Conservation (phyloP, 2,329 filamentous ascomycete species). For the Aurifilum marmelostoma region DNA sequence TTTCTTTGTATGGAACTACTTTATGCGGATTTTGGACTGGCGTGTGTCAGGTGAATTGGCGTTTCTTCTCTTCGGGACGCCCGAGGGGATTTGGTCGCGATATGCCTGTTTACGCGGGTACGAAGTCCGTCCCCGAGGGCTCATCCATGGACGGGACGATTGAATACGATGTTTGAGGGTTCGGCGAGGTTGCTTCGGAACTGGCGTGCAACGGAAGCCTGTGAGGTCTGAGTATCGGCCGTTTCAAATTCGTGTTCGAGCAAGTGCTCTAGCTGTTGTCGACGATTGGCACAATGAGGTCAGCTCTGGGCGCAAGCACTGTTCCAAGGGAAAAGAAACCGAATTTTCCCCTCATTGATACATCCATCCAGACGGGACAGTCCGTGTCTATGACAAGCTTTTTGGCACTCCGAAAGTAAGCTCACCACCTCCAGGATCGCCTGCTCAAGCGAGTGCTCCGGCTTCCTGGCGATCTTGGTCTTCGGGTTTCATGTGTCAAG, state of each 20-base stretch:
- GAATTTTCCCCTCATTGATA: background rate
- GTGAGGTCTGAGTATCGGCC: background rate
- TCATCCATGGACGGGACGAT: background rate
- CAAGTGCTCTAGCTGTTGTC: background rate
- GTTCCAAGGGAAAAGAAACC: background rate
- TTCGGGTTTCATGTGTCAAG: background rate
- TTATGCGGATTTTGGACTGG: background rate
- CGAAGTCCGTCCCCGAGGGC: background rate
- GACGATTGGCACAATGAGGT: background rate
- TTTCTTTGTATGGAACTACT: background rate
- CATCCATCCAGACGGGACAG: background rate
- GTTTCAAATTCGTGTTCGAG: background rate
- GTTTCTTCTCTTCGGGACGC: background rate
- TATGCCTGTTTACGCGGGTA: background rate
- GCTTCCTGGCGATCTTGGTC: background rate
- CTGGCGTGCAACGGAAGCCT: background rate
- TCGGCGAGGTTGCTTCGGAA: background rate
- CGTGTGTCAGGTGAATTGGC: constrained; percentile 1
- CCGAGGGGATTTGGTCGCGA: background rate
- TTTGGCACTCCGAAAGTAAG: background rate
- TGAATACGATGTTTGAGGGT: background rate
- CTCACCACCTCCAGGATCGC: background rate
- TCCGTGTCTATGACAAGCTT: background rate
- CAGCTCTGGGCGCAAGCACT: background rate
- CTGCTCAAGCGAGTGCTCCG: background rate